Evolutionary conservation across 2,329 filamentous ascomycete species (phyloP).

Genomic region (Westerdykella ornata): DNA sequence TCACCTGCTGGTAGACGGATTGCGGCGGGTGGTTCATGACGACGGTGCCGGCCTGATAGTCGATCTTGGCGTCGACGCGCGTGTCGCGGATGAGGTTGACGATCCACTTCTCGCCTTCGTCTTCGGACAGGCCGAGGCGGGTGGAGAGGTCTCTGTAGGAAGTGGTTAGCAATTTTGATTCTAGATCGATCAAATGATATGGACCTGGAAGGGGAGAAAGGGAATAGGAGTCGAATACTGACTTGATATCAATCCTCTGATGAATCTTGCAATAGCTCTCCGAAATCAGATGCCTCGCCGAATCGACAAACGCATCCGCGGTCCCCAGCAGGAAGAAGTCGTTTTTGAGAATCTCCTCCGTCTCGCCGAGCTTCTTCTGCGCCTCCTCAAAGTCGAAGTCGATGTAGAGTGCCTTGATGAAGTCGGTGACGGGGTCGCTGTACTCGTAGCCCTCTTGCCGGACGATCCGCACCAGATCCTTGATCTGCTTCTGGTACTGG

Average conservation of each 20-base stretch:
- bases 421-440: conserved; percentile 89
- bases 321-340: conserved; percentile 92
- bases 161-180: conserved; percentile 15
- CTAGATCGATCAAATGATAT: neutral
- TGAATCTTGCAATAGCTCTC: conserved; percentile 99
- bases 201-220: neutral
- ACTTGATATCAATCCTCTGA: conserved; percentile 94
- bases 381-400: conserved; percentile 97
- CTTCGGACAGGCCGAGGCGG: conserved; percentile 81
- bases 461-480: conserved; percentile 92
- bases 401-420: conserved; percentile 92
- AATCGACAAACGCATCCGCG: conserved; percentile 85
- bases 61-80: conserved; percentile 95
- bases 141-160: conserved; percentile 68
- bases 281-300: conserved; percentile 91
- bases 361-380: conserved; percentile 75
- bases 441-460: conserved; percentile 98
- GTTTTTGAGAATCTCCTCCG: conserved; percentile 81
- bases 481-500: conserved; percentile 97
- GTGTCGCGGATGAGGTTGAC: conserved; percentile 99
- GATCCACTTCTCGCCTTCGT: conserved; percentile 99
- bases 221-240: conserved; percentile 23
- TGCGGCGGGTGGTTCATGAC: conserved; percentile 99
- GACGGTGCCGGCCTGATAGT: conserved; percentile 97
- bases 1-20: conserved; percentile 98